phyloP scores from a whole-genome alignment of 352 stramenopile genomes.

The Phytophthora boehmeriae region DNA sequence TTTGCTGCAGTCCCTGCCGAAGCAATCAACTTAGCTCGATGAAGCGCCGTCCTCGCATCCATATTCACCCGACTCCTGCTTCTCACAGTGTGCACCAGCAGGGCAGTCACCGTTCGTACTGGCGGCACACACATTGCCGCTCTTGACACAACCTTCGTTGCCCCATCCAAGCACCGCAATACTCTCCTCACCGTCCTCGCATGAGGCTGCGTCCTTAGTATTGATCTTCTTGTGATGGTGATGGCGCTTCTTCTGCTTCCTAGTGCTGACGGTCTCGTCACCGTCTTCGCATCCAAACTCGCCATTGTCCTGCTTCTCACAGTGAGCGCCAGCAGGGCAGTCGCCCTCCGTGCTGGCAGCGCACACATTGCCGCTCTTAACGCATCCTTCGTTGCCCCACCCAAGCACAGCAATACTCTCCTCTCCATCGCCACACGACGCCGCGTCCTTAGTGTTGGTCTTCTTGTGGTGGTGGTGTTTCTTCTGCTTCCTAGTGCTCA shows the following conservation, averaged over 20 bases:
- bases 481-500: too few species aligned
- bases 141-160: constrained; percentile 20
- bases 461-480: too few species aligned
- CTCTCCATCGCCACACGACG: constrained; percentile 7
- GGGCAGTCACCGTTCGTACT: constrained; percentile 29
- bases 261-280: too few species aligned
- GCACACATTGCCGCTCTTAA: constrained; percentile 20
- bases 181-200: constrained; percentile 18
- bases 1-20: not conserved
- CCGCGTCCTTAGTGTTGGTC: not conserved
- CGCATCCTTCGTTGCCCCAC: constrained; percentile 24
- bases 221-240: not conserved
- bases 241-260: constrained; percentile 4
- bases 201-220: not conserved
- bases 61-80: constrained; percentile 29
- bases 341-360: constrained; percentile 8
- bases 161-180: constrained; percentile 22
- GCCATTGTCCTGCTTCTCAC: constrained; percentile 19
- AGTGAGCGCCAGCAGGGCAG: constrained; percentile 21
- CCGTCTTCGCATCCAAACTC: constrained; percentile 17
- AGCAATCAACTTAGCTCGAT: constrained; percentile 21
- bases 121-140: constrained; percentile 23
- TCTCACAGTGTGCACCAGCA: constrained; percentile 22
- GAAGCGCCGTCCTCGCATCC: constrained; percentile 23
- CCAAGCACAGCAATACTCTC: constrained; percentile 26